Conservation (phyloP, 2,329 filamentous ascomycete genomes). For the Stagonosporopsis vannaccii region DNA sequence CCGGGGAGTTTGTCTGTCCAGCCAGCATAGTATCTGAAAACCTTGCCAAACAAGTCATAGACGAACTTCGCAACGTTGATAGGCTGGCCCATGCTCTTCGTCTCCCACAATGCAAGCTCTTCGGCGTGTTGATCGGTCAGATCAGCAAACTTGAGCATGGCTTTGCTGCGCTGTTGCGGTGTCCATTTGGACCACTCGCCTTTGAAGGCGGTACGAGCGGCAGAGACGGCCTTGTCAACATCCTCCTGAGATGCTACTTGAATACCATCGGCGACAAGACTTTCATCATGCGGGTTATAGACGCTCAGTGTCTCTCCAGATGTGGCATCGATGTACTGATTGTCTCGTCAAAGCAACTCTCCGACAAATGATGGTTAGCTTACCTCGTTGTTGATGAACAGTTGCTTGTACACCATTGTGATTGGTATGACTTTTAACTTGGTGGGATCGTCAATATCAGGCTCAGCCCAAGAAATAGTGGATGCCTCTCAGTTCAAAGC, state of each 20-base stretch:
- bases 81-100: slow-evolving; percentile 28
- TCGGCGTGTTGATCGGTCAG: slow-evolving; percentile 28
- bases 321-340: slow-evolving; percentile 33
- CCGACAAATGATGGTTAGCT: not conserved
- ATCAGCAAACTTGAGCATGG: slow-evolving; percentile 37
- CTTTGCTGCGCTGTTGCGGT: slow-evolving; percentile 29
- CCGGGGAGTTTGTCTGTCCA: slow-evolving; percentile 31
- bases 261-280: slow-evolving; percentile 31
- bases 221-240: slow-evolving; percentile 37
- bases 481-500: not conserved
- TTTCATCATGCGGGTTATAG: slow-evolving; percentile 35
- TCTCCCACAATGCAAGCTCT: slow-evolving; percentile 20
- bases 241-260: slow-evolving; percentile 32
- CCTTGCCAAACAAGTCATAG: slow-evolving; percentile 14
- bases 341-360: not conserved
- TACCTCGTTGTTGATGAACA: slow-evolving; percentile 43
- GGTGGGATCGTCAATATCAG: not conserved
- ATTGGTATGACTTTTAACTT: not conserved
- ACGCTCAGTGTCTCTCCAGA: slow-evolving; percentile 32
- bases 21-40: slow-evolving; percentile 33
- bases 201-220: slow-evolving; percentile 34
- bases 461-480: no score
- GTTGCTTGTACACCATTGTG: slow-evolving; percentile 25
- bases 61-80: slow-evolving; percentile 17
- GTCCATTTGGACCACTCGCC: slow-evolving; percentile 32